These are phyloP conservation scores for Gossypium thurberi DNA, from an alignment of 345 rosid genomes.

Conservation along the genomic window DNA sequence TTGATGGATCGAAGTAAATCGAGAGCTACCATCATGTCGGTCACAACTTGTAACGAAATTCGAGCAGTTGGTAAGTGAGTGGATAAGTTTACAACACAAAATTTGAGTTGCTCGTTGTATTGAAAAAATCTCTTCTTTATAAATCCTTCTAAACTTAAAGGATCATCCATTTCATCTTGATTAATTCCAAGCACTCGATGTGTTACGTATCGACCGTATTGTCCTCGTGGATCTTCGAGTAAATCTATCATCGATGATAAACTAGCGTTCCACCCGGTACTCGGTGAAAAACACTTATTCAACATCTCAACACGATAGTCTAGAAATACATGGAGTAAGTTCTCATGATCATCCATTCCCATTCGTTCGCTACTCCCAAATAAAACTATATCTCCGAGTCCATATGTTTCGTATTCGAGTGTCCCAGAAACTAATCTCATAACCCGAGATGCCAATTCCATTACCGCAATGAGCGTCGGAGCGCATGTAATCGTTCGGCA, in stretches of 20 bases:
- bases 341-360: constrained; percentile 18
- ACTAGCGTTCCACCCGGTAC: constrained; percentile 33
- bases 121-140: constrained; percentile 15
- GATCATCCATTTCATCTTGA: neutral
- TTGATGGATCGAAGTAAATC: constrained; percentile 13
- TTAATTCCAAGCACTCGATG: neutral
- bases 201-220: neutral
- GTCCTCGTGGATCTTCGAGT: constrained; percentile 23
- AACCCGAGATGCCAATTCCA: constrained; percentile 35
- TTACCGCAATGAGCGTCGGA: constrained; percentile 43
- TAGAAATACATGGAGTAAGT: constrained; percentile 31
- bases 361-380: constrained; percentile 35
- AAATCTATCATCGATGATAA: constrained; percentile 24
- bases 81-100: constrained; percentile 22
- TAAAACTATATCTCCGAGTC: constrained; percentile 38
- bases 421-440: constrained; percentile 18
- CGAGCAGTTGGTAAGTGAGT: constrained; percentile 32
- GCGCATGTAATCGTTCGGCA: constrained; percentile 43
- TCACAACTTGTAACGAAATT: constrained; percentile 21
- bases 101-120: constrained; percentile 8
- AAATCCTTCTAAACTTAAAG: constrained; percentile 14
- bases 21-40: constrained; percentile 18
- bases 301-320: constrained; percentile 31
- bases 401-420: constrained; percentile 12
- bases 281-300: constrained; percentile 9